Evolutionary conservation across 805 yeast species (phyloP).

Genomic region (Metschnikowia peoriensis): DNA sequence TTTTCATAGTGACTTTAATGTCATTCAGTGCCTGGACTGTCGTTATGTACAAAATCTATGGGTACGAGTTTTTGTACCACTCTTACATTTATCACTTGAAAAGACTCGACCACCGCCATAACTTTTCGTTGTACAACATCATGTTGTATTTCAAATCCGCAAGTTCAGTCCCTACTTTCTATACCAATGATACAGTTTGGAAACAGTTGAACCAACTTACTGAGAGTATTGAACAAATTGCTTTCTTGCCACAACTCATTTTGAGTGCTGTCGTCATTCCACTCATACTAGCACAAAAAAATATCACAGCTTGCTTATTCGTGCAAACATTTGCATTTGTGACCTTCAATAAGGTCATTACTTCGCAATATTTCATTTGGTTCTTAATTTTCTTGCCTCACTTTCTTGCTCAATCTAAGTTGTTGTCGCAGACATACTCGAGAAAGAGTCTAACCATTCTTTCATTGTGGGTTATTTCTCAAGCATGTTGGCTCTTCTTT

Average conservation of each 20-base stretch:
- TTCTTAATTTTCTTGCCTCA: constrained; percentile 82
- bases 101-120: constrained; percentile 91
- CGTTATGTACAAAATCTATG: constrained; percentile 68
- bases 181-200: neutral
- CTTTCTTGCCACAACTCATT: constrained; percentile 80
- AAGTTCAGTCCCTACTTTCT: too few species aligned
- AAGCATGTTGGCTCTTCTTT: constrained; percentile 73
- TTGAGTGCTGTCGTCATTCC: constrained; percentile 64
- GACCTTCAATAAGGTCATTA: constrained; percentile 58
- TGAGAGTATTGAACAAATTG: constrained; percentile 49
- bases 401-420: constrained; percentile 48
- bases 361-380: constrained; percentile 97
- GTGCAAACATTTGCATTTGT: constrained; percentile 46
- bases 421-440: constrained; percentile 17
- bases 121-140: constrained; percentile 84
- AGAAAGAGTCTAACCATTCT: constrained; percentile 42
- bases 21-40: constrained; percentile 50
- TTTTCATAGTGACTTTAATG: constrained; percentile 31
- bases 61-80: constrained; percentile 70
- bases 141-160: constrained; percentile 63
- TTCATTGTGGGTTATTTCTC: constrained; percentile 64
- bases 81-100: constrained; percentile 80
- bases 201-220: neutral
- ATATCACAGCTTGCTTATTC: constrained; percentile 35
- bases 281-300: constrained; percentile 29